Conservation (phyloP, 148 eudicot species). For the Heliosperma pusillum region DNA sequence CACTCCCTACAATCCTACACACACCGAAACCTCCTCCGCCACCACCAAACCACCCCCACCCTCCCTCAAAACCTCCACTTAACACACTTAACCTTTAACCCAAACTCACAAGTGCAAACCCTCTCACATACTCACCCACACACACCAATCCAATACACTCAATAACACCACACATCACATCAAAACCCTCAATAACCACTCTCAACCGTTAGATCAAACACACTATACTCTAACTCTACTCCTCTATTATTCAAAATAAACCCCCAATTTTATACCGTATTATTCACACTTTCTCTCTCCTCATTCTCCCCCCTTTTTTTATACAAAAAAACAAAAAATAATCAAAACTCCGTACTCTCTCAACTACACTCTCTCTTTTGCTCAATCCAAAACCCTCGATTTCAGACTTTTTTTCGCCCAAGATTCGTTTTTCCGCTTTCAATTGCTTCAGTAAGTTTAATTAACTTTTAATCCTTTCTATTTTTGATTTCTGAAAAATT, state of each 20-base stretch:
- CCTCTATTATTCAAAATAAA: not conserved
- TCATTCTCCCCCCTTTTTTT: not conserved
- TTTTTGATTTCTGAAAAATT: slow-evolving; percentile 9
- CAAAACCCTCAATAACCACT: not conserved
- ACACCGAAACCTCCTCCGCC: too few relatives aligned
- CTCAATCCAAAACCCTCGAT: slow-evolving; percentile 6
- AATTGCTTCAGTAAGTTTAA: not conserved
- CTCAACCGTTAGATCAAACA: slow-evolving; percentile 21
- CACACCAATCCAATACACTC: not conserved
- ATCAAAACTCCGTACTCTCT: not conserved
- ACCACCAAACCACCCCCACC: too few relatives aligned
- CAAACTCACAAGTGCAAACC: too few relatives aligned
- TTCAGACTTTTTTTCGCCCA: slow-evolving; percentile 12
- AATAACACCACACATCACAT: slow-evolving; percentile 12
- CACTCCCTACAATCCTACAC: too few relatives aligned
- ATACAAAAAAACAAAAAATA: not conserved
- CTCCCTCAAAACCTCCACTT: too few relatives aligned
- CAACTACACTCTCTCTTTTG: not conserved
- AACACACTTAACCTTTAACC: too few relatives aligned
- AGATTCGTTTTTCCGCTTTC: not conserved
- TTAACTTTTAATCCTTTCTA: not conserved
- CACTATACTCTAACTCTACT: too few relatives aligned
- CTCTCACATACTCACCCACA: too few relatives aligned
- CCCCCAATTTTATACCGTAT: too few relatives aligned
- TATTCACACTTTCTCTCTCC: not conserved